phyloP scores from a whole-genome alignment of 2,329 filamentous ascomycete species.

The Penicillium sp. region DNA sequence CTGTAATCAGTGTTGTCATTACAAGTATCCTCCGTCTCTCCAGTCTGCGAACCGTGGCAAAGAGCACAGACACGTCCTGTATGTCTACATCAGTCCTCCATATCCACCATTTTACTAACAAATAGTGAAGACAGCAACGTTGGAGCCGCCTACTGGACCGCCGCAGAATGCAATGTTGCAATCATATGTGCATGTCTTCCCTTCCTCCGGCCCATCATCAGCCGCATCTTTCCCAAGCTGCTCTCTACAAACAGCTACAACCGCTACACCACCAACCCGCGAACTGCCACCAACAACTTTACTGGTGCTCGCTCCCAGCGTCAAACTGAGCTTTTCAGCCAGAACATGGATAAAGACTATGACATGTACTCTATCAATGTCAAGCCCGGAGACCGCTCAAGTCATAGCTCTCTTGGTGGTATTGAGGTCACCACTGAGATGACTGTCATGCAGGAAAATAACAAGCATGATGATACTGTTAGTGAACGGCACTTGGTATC shows the following conservation, averaged over 20 bases:
- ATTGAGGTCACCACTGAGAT: constrained; percentile 36
- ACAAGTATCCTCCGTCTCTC: constrained; percentile 33
- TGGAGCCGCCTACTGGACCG: constrained; percentile 45
- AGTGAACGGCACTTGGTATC: constrained; percentile 27
- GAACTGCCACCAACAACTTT: constrained; percentile 14
- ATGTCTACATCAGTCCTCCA: background rate
- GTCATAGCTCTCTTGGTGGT: constrained; percentile 17
- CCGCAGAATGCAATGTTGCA: constrained; percentile 43
- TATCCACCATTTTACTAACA: constrained; percentile 4
- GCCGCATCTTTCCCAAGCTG: constrained; percentile 39
- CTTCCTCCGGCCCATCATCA: constrained; percentile 39
- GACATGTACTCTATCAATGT: constrained; percentile 32
- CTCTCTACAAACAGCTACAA: constrained; percentile 30
- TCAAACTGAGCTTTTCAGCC: constrained; percentile 20
- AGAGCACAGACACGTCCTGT: constrained; percentile 30
- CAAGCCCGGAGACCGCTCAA: constrained; percentile 17
- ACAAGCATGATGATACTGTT: constrained; percentile 15
- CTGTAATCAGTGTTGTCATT: constrained; percentile 26
- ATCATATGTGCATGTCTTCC: constrained; percentile 45
- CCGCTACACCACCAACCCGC: constrained; percentile 19
- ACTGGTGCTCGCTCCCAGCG: constrained; percentile 14
- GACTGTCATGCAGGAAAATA: constrained; percentile 24
- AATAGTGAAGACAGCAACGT: constrained; percentile 27
- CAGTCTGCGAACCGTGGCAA: constrained; percentile 25
- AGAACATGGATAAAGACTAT: constrained; percentile 24